phyloP scores from a whole-genome alignment of 306 rosid genomes.

The Amphicarpaea edgeworthii region DNA sequence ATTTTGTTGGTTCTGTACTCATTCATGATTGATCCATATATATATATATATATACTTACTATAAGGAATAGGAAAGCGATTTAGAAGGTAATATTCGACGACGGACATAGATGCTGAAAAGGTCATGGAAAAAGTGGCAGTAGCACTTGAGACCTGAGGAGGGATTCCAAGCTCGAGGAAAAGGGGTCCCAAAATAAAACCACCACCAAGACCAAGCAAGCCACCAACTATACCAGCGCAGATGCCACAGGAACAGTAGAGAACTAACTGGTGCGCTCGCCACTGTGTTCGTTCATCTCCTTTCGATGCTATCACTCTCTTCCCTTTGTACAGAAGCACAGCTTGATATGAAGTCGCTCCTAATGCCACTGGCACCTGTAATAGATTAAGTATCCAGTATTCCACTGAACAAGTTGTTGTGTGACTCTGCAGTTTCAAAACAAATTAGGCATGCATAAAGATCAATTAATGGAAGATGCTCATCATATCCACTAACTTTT shows the following conservation, averaged over 20 bases:
- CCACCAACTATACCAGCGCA: slow-evolving; percentile 76
- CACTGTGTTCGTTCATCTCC: slow-evolving; percentile 64
- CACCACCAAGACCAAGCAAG: slow-evolving; percentile 78
- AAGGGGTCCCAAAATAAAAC: slow-evolving; percentile 82
- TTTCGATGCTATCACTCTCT: slow-evolving; percentile 63
- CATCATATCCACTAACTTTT: slow-evolving; percentile 1
- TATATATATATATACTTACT: slow-evolving; percentile 50
- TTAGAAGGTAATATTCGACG: slow-evolving; percentile 70
- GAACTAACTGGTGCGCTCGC: slow-evolving; percentile 54
- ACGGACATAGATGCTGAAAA: slow-evolving; percentile 83
- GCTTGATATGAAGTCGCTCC: slow-evolving; percentile 30
- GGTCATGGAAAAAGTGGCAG: slow-evolving; percentile 73
- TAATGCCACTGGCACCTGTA: slow-evolving; percentile 56
- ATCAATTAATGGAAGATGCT: neutral
- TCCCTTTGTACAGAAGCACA: slow-evolving; percentile 55
- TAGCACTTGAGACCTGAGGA: slow-evolving; percentile 85
- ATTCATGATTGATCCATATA: too few relatives aligned
- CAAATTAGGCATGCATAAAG: too few relatives aligned
- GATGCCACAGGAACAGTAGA: slow-evolving; percentile 59
- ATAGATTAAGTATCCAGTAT: slow-evolving; percentile 58
- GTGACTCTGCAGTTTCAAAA: slow-evolving; percentile 56
- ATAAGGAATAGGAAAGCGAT: slow-evolving; percentile 74
- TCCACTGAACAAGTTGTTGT: slow-evolving; percentile 55
- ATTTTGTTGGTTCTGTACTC: neutral
- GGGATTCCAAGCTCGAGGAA: slow-evolving; percentile 73